phyloP scores from a whole-genome alignment of 805 yeast genomes.

The Candida insectalens region DNA sequence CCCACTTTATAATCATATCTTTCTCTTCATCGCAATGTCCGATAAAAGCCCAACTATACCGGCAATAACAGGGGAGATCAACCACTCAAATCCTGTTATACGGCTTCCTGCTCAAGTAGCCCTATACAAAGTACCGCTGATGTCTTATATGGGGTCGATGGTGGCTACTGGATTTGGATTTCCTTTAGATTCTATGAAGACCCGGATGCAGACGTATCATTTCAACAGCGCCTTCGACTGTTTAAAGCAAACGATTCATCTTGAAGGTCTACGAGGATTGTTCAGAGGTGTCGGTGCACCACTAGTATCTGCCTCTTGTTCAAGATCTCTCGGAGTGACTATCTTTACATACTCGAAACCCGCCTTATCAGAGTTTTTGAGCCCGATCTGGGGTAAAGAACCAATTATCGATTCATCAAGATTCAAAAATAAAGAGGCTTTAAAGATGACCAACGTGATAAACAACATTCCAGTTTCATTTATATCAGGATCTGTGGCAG shows the following conservation, averaged over 20 bases:
- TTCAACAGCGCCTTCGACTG: constrained; percentile 52
- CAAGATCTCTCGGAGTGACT: constrained; percentile 58
- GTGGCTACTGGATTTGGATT: constrained; percentile 64
- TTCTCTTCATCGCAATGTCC: no score
- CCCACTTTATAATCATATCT: no score
- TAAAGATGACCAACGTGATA: constrained; percentile 9
- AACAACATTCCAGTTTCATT: constrained; percentile 38
- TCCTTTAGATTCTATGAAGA: constrained; percentile 81
- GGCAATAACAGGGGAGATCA: constrained; percentile 50
- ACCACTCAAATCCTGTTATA: constrained; percentile 34
- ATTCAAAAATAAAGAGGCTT: no score
- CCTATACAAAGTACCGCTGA: constrained; percentile 46
- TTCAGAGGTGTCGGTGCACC: constrained; percentile 76
- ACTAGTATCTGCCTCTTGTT: constrained; percentile 51
- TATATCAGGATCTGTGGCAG: constrained; percentile 56
- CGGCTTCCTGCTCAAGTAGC: constrained; percentile 36
- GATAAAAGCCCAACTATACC: no score
- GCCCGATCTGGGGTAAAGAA: constrained; percentile 8
- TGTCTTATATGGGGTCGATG: constrained; percentile 58
- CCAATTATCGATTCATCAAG: constrained; percentile 5
- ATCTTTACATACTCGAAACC: constrained; percentile 51
- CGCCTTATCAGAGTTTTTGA: constrained; percentile 10
- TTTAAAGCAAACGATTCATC: constrained; percentile 37
- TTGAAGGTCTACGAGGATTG: constrained; percentile 62
- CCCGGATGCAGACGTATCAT: constrained; percentile 74